phyloP scores from a whole-genome alignment of 495 filamentous ascomycete genomes.

The Bacidia rubella region DNA sequence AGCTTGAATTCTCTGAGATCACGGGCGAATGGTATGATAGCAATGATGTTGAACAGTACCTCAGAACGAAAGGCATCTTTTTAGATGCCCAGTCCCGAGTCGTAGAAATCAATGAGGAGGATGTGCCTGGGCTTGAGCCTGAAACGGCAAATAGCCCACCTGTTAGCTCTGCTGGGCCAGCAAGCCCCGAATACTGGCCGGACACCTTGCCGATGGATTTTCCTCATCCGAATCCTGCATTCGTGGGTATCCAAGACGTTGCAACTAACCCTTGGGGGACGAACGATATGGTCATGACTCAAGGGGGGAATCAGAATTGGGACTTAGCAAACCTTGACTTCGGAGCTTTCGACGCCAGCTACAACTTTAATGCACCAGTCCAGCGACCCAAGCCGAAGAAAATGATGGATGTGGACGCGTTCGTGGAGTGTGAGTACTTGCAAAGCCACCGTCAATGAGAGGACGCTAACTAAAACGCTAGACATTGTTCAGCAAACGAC shows the following conservation, averaged over 20 bases:
- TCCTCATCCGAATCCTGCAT: too few relatives aligned
- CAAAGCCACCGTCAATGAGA: too few relatives aligned
- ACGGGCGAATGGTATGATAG: conserved; percentile 63
- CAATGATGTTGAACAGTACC: conserved; percentile 47
- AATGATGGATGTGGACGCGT: conserved; percentile 10
- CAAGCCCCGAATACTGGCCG: not conserved
- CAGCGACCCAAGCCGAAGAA: conserved; percentile 7
- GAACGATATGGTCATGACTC: not conserved
- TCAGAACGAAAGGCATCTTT: conserved; percentile 18
- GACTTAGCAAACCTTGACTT: not conserved
- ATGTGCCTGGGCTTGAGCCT: not conserved
- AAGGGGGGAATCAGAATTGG: not conserved
- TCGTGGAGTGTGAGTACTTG: conserved; percentile 2
- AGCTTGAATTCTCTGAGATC: conserved; percentile 33
- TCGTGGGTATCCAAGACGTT: too few relatives aligned
- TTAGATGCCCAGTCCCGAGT: conserved; percentile 16
- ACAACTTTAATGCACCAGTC: not conserved
- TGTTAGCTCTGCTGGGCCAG: not conserved
- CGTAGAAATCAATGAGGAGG: conserved; percentile 8
- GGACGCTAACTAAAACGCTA: too few relatives aligned
- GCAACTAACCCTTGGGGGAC: too few relatives aligned
- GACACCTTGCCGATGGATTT: not conserved
- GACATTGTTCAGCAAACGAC: not conserved
- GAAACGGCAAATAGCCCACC: not conserved
- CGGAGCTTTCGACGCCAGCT: not conserved